These are phyloP conservation scores for Skeletonema marinoi DNA, from an alignment of 108 stramenopile genomes.

Conservation along the genomic window DNA sequence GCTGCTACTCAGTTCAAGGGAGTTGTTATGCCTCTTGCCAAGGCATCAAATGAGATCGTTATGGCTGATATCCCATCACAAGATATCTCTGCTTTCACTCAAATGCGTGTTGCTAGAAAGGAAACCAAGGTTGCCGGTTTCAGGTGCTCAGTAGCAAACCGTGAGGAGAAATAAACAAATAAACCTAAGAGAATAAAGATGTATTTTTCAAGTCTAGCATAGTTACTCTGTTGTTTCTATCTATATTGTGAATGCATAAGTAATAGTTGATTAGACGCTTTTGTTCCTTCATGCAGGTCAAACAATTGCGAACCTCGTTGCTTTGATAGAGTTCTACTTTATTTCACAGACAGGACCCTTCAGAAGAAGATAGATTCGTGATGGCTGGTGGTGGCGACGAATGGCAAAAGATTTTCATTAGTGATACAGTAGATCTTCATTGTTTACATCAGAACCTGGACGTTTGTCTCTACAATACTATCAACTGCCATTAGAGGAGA, in stretches of 20 bases:
- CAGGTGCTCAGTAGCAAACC: slow-evolving; percentile 69
- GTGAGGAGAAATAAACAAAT: slow-evolving; percentile 84
- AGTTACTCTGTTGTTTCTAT: neutral
- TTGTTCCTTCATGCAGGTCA: too few species aligned
- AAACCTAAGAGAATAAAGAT: slow-evolving; percentile 21
- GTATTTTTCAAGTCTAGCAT: neutral
- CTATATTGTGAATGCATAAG: neutral
- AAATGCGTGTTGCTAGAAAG: slow-evolving; percentile 79
- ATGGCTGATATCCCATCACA: slow-evolving; percentile 87
- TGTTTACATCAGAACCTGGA: too few species aligned
- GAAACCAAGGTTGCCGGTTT: slow-evolving; percentile 86
- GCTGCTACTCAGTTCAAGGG: slow-evolving; percentile 73
- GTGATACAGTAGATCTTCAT: too few species aligned
- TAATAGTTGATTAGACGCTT: too few species aligned
- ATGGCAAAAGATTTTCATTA: too few species aligned
- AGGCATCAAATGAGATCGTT: slow-evolving; percentile 67
- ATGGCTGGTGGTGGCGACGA: too few species aligned
- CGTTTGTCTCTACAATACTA: too few species aligned
- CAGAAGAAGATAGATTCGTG: too few species aligned
- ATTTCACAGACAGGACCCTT: too few species aligned
- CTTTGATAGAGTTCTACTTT: too few species aligned
- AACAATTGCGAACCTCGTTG: too few species aligned
- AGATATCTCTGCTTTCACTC: slow-evolving; percentile 71
- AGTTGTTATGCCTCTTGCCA: slow-evolving; percentile 77
- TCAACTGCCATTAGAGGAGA: neutral